Evolutionary conservation across 352 stramenopile genomes (phyloP), one percentile per base, ranked within the genome.

Genomic region (Phytopythium aichiense): DNA sequence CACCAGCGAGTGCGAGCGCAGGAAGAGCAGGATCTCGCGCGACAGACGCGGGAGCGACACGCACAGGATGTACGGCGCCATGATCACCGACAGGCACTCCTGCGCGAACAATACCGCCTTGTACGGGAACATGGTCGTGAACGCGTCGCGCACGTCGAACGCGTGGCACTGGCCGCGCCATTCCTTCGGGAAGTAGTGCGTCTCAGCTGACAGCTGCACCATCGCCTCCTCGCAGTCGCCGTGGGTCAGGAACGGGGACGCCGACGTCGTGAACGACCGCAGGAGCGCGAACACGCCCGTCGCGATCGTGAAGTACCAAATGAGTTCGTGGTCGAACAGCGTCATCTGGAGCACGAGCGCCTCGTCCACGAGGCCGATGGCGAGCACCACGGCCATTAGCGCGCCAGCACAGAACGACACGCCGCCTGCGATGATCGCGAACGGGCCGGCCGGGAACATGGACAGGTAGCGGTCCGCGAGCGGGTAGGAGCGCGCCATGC

Each of bases 231-330:
- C 87, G 46, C 85, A 89, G 55, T 92, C 74, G 20, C 86, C 84
- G 42, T 91, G 87, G 22, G 88, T 56, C 62, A 92, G 56, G 53
- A 91, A 95, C 8, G 75, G 87, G 18, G 87, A 88, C 5, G 71
- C 60, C 3, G 83, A 79, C 9, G 87, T 80, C 28, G 84, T 87
- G 60, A 97, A 93, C 37, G 73, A 88, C 28, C 91, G 77, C 35
- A 86, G 84, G 16, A 92, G 64, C 30, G 88, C 88, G 61, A 97
- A 96, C 0, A 95, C 60, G 23, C 73, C 75, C 7, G 81, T 95
- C 22, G 95, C 76, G 12, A 99, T 74, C 7, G 96, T 98, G 37
- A 98, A 74, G 72, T 99, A 99, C 97, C 96, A 99, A 12, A 99
- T 54, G 50, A 99, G 65, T 71, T 99, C 98, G 49, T 88, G 88